Base-by-base conservation (phyloP, 495 filamentous ascomycete genomes). In the Penicillium turbatum region DNA sequence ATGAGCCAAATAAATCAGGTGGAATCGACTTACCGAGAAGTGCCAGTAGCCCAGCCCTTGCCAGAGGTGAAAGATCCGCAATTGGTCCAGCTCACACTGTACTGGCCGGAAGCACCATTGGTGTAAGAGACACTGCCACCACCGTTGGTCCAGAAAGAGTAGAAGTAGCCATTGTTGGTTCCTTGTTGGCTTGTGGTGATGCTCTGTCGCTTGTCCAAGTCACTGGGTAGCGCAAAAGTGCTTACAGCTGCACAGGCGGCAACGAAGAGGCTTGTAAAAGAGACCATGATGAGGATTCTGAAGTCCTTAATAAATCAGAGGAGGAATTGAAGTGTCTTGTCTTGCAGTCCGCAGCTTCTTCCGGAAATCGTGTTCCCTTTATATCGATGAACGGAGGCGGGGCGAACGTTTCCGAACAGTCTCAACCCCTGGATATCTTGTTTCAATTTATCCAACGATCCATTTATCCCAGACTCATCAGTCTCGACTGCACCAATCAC, bases 71-170 rank as follows among this genome's bases (percentile, higher is more conserved):
- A 85, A 70, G 84, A 82, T 40, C 78, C 79, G 47, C 70, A 69
- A 52, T 75, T 72, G 16, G 60, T 66, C 82, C 82, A 86, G 13
- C 48, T 73, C 10, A 80, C 72, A 48, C 69, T 77, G 72, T 85
- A 86, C 46, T 71, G 62, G n/a, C 82, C 82, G 17, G 62, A 74
- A 16, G 68, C 59, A 36, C 77, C 79, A 57, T 86, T 86, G 60
- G 77, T 80, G 65, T 84, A 86, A 34, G 64, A 71, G 6, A 84
- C 75, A 52, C 64, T 65, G 6, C 70, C 74, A 37, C 67, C 72
- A 5, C 78, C 78, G 37, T 86, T 79, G 40, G 80, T 84, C 80
- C 80, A 85, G 74, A 80, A 85, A 24, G 75, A 80, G 61, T 79
- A 86, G 69, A 82, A 85, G 67, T 72, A 85, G 51, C 80, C 80